Evolutionary conservation across 306 rosid species (phyloP).

Genomic region (Fragaria ananassa): DNA sequence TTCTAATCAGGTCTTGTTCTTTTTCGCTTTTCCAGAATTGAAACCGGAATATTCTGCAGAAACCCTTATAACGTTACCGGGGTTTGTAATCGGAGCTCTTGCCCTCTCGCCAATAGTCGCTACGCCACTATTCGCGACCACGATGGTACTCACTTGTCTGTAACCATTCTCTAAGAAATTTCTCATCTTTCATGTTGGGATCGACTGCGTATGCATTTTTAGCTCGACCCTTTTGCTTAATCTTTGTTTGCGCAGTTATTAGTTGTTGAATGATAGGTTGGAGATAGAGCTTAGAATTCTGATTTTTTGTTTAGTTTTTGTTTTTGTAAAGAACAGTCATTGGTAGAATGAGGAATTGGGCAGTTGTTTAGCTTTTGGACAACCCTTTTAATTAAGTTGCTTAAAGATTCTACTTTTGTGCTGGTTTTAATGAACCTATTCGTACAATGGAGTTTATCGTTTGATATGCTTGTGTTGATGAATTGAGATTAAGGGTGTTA

Average conservation of each 20-base stretch:
- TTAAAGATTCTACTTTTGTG: background rate
- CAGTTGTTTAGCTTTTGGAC: background rate
- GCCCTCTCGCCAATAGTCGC: conserved; percentile 92
- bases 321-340: background rate
- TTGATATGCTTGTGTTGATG: background rate
- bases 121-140: conserved; percentile 87
- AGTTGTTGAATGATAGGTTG: background rate
- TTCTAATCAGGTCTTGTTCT: background rate
- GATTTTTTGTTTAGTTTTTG: background rate
- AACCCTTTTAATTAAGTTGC: background rate
- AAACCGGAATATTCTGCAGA: conserved; percentile 74
- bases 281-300: background rate
- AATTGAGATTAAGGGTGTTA: background rate
- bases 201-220: background rate
- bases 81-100: conserved; percentile 86
- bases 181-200: background rate
- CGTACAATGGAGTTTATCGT: background rate
- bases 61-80: conserved; percentile 89
- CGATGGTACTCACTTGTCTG: conserved; percentile 43
- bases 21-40: conserved; percentile 39
- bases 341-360: background rate
- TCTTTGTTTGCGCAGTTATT: background rate
- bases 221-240: background rate
- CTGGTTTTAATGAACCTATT: background rate
- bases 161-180: background rate